These are phyloP conservation scores for Ambrosiella beaveri DNA, from an alignment of 2,329 filamentous ascomycete species.

Conservation along the genomic window DNA sequence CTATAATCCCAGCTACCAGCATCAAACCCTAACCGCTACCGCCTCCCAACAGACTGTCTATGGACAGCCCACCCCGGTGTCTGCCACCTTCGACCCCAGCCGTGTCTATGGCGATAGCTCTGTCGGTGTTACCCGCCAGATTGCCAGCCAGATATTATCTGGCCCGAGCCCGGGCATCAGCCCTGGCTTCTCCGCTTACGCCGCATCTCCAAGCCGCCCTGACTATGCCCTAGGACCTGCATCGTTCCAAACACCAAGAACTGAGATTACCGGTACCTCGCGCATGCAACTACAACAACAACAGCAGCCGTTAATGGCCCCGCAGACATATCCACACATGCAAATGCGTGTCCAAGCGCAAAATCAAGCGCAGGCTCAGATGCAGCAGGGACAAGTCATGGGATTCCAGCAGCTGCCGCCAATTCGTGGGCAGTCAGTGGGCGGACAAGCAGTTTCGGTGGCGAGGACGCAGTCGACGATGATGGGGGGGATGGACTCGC, in stretches of 20 bases:
- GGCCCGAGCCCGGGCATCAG: slow-evolving; percentile 27
- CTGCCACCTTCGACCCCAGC: slow-evolving; percentile 30
- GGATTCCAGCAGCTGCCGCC: slow-evolving; percentile 27
- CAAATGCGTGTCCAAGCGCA: slow-evolving; percentile 3
- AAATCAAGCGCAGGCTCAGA: slow-evolving; percentile 3
- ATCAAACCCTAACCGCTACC: slow-evolving; percentile 17
- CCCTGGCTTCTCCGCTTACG: slow-evolving; percentile 28
- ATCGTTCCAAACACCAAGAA: slow-evolving; percentile 37
- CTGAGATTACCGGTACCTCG: slow-evolving; percentile 24
- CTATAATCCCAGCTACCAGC: slow-evolving; percentile 19
- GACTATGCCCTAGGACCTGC: slow-evolving; percentile 28
- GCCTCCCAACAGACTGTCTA: slow-evolving; percentile 20
- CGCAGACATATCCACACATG: slow-evolving; percentile 2
- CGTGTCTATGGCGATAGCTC: slow-evolving; percentile 24
- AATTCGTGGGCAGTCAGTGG: slow-evolving; percentile 23
- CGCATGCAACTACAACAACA: slow-evolving; percentile 7
- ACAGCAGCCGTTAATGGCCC: slow-evolving; percentile 3
- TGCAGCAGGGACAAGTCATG: slow-evolving; percentile 13
- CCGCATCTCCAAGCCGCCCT: slow-evolving; percentile 26
- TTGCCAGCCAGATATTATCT: slow-evolving; percentile 17
- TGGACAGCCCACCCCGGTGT: slow-evolving; percentile 28
- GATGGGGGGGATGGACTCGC: slow-evolving; percentile 10
- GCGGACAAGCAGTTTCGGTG: neutral
- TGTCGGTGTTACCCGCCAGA: slow-evolving; percentile 20
- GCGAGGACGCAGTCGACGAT: slow-evolving; percentile 2